Conservation (phyloP, 495 filamentous ascomycete genomes). For the Jackrogersella minutella region DNA sequence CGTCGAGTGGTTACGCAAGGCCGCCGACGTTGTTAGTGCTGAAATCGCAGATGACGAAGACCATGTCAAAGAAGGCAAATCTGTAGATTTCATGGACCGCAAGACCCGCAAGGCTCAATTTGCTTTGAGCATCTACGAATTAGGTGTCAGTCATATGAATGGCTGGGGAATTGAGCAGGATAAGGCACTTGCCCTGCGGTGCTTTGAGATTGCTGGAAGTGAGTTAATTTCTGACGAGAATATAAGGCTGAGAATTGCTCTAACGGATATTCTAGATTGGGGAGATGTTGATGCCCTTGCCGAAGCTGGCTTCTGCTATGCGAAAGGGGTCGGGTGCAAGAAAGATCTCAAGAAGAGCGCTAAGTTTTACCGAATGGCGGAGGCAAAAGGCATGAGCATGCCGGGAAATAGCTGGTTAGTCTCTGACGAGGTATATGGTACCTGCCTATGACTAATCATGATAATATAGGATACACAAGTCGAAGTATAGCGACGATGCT, state of each 20-base stretch:
- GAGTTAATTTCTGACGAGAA: conserved; percentile 44
- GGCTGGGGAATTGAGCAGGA: conserved; percentile 97
- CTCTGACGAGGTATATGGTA: conserved; percentile 26
- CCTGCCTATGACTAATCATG: conserved; percentile 6
- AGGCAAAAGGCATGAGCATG: conserved; percentile 94
- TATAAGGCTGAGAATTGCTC: conserved; percentile 3
- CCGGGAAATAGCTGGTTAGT: conserved; percentile 96
- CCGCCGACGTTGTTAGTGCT: conserved; percentile 81
- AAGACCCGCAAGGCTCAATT: conserved; percentile 90
- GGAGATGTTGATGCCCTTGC: conserved; percentile 95
- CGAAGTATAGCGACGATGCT: conserved; percentile 80
- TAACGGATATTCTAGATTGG: conserved; percentile 66
- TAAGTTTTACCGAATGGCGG: conserved; percentile 86
- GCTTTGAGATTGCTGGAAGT: conserved; percentile 95
- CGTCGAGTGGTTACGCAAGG: conserved; percentile 87
- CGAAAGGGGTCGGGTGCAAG: conserved; percentile 85
- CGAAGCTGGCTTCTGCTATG: conserved; percentile 88
- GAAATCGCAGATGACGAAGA: conserved; percentile 86
- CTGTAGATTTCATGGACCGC: conserved; percentile 68
- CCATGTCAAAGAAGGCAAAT: conserved; percentile 66
- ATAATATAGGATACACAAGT: conserved; percentile 84
- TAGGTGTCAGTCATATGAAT: conserved; percentile 97
- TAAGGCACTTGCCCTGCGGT: conserved; percentile 83
- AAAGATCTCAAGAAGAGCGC: conserved; percentile 96
- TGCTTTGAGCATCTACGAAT: conserved; percentile 91